A percentile compares a stretch with the other conserved stretches of the same genome.
These are phyloP conservation scores for Debaryomyces tyrocola DNA, from an alignment of 805 yeast species.

Conservation along the genomic window DNA sequence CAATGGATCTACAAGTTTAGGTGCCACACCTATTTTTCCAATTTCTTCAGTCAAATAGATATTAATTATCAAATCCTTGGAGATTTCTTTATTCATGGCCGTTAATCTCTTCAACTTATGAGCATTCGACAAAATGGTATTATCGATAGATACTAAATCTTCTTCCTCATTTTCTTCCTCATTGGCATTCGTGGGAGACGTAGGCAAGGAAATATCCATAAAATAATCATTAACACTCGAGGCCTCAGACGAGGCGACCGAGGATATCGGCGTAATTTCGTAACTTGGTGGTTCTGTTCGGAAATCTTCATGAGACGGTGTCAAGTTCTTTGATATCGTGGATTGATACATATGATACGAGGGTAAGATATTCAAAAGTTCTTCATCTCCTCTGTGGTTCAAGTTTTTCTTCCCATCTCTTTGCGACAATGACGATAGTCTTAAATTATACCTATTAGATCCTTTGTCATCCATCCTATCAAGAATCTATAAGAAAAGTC, in stretches of 20 bases:
- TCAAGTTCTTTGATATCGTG: conserved; percentile 34
- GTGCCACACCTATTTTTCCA: conserved; percentile 32
- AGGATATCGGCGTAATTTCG: conserved; percentile 25
- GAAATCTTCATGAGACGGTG: conserved; percentile 28
- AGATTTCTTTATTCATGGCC: conserved; percentile 24
- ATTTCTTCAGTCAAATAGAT: conserved; percentile 34
- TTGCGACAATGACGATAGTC: conserved; percentile 15
- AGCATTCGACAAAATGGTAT: conserved; percentile 35
- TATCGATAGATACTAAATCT: conserved; percentile 27
- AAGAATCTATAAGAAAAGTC: too few relatives aligned
- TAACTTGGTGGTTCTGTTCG: conserved; percentile 35
- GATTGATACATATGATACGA: conserved; percentile 42
- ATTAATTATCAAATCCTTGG: conserved; percentile 26
- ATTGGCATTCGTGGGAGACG: conserved; percentile 10
- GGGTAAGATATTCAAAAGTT: conserved; percentile 37
- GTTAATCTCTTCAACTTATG: conserved; percentile 33
- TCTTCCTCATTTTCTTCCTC: conserved; percentile 11
- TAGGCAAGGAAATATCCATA: conserved; percentile 15
- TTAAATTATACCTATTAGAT: conserved; percentile 18
- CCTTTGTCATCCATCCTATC: conserved; percentile 13
- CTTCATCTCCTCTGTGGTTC: conserved; percentile 18
- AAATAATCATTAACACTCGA: conserved; percentile 18
- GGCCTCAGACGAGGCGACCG: conserved; percentile 6
- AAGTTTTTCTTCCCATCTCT: not conserved
- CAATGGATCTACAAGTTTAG: conserved; percentile 31